phyloP scores from a whole-genome alignment of 148 eudicot species.

The Nepenthes gracilis region DNA sequence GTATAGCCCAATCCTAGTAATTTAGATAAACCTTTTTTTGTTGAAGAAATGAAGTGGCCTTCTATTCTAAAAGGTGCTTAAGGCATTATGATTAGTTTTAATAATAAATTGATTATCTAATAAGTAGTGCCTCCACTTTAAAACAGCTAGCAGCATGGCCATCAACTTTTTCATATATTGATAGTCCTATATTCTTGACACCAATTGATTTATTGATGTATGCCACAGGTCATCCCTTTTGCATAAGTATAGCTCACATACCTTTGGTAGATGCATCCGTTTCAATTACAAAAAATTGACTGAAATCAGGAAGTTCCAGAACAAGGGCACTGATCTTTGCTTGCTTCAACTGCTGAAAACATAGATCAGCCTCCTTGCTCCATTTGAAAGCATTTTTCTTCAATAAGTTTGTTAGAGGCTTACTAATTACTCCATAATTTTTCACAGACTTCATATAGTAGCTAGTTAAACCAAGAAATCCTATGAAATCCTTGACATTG shows the following conservation, averaged over 20 bases:
- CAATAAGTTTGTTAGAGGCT: not conserved
- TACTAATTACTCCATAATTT: not conserved
- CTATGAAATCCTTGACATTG: not conserved
- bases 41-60: too few relatives aligned
- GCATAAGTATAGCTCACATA: not conserved
- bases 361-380: not conserved
- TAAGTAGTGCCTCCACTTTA: too few relatives aligned
- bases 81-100: too few relatives aligned
- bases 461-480: not conserved
- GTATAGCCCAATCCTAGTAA: too few relatives aligned
- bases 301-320: not conserved
- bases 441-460: constrained; percentile 1
- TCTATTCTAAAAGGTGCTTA: too few relatives aligned
- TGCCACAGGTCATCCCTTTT: not conserved
- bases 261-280: not conserved
- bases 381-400: not conserved
- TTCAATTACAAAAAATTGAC: not conserved
- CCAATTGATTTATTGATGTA: too few relatives aligned
- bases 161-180: too few relatives aligned
- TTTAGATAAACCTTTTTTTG: too few relatives aligned
- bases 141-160: too few relatives aligned
- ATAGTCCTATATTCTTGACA: too few relatives aligned
- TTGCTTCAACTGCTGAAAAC: not conserved
- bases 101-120: too few relatives aligned
- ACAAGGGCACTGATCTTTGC: not conserved